Base-by-base conservation (phyloP, 257 asterid genomes). In the Fraxinus excelsior region DNA sequence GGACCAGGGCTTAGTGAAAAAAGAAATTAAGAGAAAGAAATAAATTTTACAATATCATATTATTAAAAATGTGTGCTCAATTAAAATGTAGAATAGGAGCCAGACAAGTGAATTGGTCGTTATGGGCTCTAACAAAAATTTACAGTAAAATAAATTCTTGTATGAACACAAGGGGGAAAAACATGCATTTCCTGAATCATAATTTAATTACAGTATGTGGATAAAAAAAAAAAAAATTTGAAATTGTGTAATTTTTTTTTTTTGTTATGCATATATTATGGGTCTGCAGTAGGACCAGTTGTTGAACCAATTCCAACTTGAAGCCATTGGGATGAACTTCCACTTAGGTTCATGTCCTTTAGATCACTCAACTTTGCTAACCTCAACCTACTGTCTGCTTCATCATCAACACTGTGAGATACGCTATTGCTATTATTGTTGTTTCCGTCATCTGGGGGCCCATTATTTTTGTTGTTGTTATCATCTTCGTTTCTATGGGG, bases 271-370 rank as follows among this genome's bases (percentile, higher is more conserved):
- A 31, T 34, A 23, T 26, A 5, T 81, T 75, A 84, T 29, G 78
- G 71, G 69, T 84, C 82, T n/a, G 84, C 78, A 0, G 82, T 23
- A 62, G 68, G 35, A 62, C 7, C 84, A 66, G 85, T 49, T n/a
- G 90, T 83, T 10, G 97, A 80, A 12, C 92, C 91, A 82, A 94
- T 86, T 75, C 98, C 97, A n/a, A 94, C 97, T 79, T 94, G 96
- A 74, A 94, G 83, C 97, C 97, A 94, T 28, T 85, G 88, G 5
- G 94, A 91, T 3, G 88, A 75, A 75, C 69, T 74, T 0, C 87
- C 93, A 66, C 79, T 85, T 1, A 75, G 69, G 31, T 74, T 84
- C 76, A 75, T 82, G 9, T 81, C 89, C 67, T 84, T 87, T 84
- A 89, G 76, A 37, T 88, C 94, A 72, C 88, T 88, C 80, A 91